Evolutionary conservation across 441 rosid genomes (phyloP), one percentile per base, ranked within the genome.

Genomic region (Erodium texanum): DNA sequence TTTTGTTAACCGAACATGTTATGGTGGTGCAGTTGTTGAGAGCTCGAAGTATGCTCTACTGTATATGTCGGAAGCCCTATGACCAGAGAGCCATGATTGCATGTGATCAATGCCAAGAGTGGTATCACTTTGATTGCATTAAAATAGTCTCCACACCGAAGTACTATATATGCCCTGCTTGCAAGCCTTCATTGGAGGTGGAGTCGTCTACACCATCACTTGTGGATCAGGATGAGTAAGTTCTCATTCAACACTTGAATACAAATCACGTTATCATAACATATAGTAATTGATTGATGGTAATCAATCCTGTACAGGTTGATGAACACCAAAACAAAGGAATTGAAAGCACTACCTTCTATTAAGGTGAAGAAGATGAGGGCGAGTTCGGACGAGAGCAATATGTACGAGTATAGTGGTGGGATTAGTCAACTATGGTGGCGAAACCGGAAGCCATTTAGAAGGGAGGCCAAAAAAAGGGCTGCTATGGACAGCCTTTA

Each of bases 51-150:
- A 83, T 84, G 90, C 84, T 93, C 56, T 85, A 89, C 76, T 93
- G 99, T 82, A 81, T 91, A 75, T 93, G 95, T 73, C 84, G 80
- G 69, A 93, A 82, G 81, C 99, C 99, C 14, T 76, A 76, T 67
- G 87, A 86, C 67, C 76, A 78, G 58, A 82, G 86, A 74, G 74
- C 80, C 67, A 86, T 87, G 86, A 77, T 90, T 62, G 78, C 81
- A 23, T 93, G 98, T 73, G 73, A 78, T 70, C 78, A 58, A 3
- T 90, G 98, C 70, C 73, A 80, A 9, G 98, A 93, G 77, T 74
- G 89, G 87, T 93, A 90, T 74, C 98, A 93, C 78, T 64, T 83
- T 14, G 83, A 78, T 36, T 93, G 99, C 48, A 64, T 93, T 24
- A 88, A 83, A 63, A 69, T 93, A 76, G 73, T 36, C 54, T 76